Evolutionary conservation across 2,329 filamentous ascomycete genomes (phyloP).

Genomic region (Penicillium sp.): DNA sequence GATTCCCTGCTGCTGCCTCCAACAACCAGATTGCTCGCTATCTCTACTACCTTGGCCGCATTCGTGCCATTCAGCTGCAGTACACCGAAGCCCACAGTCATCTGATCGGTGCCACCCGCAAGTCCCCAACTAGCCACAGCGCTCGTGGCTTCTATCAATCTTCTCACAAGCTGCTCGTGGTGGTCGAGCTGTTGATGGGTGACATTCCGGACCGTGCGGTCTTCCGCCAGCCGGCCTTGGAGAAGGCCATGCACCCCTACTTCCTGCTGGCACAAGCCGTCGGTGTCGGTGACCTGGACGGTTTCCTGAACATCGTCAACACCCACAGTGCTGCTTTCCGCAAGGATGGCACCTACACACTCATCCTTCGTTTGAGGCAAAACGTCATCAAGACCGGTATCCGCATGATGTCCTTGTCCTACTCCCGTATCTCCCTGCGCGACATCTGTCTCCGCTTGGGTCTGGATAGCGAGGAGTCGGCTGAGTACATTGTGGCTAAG

Average conservation of each 20-base stretch:
- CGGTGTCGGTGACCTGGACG: constrained; percentile 90
- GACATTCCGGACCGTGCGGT: constrained; percentile 94
- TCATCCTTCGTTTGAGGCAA: constrained; percentile 90
- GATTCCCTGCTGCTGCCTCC: constrained; percentile 88
- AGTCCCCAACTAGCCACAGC: constrained; percentile 84
- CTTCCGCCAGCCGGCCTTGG: constrained; percentile 85
- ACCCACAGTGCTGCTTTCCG: constrained; percentile 81
- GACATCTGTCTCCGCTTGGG: constrained; percentile 96
- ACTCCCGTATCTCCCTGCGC: constrained; percentile 92
- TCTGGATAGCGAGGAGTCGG: constrained; percentile 91
- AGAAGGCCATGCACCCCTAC: constrained; percentile 86
- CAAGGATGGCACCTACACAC: constrained; percentile 89
- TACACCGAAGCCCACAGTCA: constrained; percentile 98
- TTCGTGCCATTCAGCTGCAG: constrained; percentile 90
- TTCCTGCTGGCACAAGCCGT: constrained; percentile 92
- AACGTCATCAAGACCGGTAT: constrained; percentile 99
- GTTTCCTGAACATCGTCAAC: constrained; percentile 84
- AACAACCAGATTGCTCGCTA: constrained; percentile 98
- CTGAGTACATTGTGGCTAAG: constrained; percentile 98
- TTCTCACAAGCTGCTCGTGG: constrained; percentile 91
- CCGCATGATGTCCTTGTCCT: constrained; percentile 97
- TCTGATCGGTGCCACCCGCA: constrained; percentile 86
- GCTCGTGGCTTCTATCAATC: constrained; percentile 94
- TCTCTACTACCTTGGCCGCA: constrained; percentile 94
- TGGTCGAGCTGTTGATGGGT: constrained; percentile 96